phyloP scores from a whole-genome alignment of 2,329 filamentous ascomycete genomes.

The Simplicillium sp. region DNA sequence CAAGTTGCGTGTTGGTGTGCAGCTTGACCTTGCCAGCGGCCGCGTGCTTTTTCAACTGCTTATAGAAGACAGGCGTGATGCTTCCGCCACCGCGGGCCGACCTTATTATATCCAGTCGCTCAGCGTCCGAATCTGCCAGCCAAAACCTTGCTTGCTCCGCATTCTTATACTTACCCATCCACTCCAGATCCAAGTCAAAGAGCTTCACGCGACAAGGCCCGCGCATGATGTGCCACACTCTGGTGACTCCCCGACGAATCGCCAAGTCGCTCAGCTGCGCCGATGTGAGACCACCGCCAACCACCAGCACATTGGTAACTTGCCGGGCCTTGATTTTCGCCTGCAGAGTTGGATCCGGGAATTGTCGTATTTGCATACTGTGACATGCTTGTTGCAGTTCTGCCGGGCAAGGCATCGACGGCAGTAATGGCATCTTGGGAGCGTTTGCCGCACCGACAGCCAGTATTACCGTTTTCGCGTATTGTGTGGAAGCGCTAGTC shows the following conservation, averaged over 20 bases:
- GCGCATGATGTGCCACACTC: conserved; percentile 63
- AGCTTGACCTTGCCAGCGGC: conserved; percentile 41
- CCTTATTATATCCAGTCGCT: conserved; percentile 57
- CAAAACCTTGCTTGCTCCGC: conserved; percentile 69
- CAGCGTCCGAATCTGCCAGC: conserved; percentile 61
- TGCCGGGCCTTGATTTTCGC: conserved; percentile 38
- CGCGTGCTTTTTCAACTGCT: conserved; percentile 53
- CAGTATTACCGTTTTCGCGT: conserved; percentile 55
- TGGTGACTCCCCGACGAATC: conserved; percentile 53
- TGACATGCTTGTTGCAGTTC: conserved; percentile 43
- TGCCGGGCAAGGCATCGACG: conserved; percentile 17
- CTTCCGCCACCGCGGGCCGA: conserved; percentile 66
- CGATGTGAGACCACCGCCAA: conserved; percentile 69
- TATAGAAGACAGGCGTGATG: conserved; percentile 59
- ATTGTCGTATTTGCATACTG: conserved; percentile 51
- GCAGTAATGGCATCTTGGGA: conserved; percentile 35
- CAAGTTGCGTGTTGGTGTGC: conserved; percentile 47
- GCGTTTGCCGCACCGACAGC: conserved; percentile 61
- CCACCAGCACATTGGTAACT: conserved; percentile 56
- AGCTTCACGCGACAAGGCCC: conserved; percentile 54
- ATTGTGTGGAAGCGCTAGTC: conserved; percentile 43
- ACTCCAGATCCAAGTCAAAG: conserved; percentile 67
- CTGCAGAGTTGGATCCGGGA: conserved; percentile 44
- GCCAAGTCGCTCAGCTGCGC: conserved; percentile 64
- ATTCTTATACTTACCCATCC: conserved; percentile 79